Evolutionary conservation across 2,329 filamentous ascomycete genomes (phyloP).

Genomic region (Hymenotorrendiella dingleyae): DNA sequence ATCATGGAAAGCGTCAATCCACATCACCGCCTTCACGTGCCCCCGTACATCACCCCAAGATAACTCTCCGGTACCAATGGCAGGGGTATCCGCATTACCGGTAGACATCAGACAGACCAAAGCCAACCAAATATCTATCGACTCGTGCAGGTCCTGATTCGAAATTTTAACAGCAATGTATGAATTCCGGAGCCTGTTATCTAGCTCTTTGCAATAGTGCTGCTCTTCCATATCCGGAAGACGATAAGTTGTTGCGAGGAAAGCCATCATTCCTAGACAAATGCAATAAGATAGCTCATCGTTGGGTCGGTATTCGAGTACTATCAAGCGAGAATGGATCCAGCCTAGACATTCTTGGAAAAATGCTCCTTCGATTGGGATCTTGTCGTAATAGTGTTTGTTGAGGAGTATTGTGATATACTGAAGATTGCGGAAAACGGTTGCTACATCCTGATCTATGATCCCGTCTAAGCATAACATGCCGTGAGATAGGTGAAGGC

Average conservation of each 20-base stretch:
- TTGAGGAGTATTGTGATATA: not conserved
- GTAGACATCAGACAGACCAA: not conserved
- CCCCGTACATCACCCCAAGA: not conserved
- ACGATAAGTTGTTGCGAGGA: not conserved
- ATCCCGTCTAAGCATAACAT: not conserved
- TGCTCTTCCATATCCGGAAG: not conserved
- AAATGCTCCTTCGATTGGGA: not conserved
- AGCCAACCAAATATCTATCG: not conserved
- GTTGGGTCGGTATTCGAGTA: not conserved
- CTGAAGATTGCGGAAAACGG: not conserved
- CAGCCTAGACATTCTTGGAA: not conserved
- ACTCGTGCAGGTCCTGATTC: not conserved
- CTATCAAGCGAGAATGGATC: not conserved
- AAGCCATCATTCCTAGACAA: not conserved
- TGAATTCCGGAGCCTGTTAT: not conserved
- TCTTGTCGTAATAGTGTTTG: not conserved
- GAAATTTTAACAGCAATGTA: not conserved
- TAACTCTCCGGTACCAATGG: not conserved
- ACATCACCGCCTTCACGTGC: slow-evolving; percentile 1
- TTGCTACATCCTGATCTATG: not conserved
- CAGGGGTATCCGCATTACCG: not conserved
- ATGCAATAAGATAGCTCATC: not conserved
- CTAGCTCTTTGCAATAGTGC: not conserved
- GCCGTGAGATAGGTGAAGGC: not conserved
- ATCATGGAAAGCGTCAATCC: slow-evolving; percentile 7